Evolutionary conservation across 306 rosid genomes (phyloP).

Genomic region (Rubus idaeus): DNA sequence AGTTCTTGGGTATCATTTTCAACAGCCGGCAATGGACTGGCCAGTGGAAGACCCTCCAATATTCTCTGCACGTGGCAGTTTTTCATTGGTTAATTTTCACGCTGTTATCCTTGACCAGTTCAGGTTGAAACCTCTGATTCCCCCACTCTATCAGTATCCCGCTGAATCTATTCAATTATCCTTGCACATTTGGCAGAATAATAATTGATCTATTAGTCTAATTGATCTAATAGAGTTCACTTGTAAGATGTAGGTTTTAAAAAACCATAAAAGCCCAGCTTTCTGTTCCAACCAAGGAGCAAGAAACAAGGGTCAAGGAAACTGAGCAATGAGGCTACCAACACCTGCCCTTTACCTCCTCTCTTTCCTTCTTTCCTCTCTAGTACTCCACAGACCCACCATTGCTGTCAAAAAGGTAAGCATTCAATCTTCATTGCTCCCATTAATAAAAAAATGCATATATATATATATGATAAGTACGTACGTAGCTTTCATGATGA

Average conservation of each 20-base stretch:
- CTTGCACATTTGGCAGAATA: background rate
- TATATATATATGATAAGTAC: background rate
- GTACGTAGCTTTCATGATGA: background rate
- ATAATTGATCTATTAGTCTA: background rate
- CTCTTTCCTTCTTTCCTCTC: constrained; percentile 32
- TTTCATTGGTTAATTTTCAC: background rate
- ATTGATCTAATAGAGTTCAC: too few species aligned
- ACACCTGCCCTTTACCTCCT: constrained; percentile 31
- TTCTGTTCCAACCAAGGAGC: constrained; percentile 33
- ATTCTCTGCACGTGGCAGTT: background rate
- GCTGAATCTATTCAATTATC: background rate
- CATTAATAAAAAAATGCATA: constrained; percentile 8
- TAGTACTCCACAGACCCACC: constrained; percentile 35
- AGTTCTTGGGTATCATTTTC: background rate
- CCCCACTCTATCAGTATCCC: background rate
- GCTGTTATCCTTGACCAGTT: background rate
- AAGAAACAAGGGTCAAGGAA: constrained; percentile 11
- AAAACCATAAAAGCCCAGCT: constrained; percentile 21
- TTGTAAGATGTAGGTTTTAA: background rate
- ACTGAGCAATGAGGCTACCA: constrained; percentile 36
- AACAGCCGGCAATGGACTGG: background rate
- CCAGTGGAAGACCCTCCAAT: background rate
- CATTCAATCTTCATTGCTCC: constrained; percentile 21
- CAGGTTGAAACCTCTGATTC: background rate
- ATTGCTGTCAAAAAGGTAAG: constrained; percentile 63